Percentiles rank a stretch among this genome's conserved stretches.
phyloP scores from a whole-genome alignment of 2,329 filamentous ascomycete species.

The Neoscytalidium dimidiatum region DNA sequence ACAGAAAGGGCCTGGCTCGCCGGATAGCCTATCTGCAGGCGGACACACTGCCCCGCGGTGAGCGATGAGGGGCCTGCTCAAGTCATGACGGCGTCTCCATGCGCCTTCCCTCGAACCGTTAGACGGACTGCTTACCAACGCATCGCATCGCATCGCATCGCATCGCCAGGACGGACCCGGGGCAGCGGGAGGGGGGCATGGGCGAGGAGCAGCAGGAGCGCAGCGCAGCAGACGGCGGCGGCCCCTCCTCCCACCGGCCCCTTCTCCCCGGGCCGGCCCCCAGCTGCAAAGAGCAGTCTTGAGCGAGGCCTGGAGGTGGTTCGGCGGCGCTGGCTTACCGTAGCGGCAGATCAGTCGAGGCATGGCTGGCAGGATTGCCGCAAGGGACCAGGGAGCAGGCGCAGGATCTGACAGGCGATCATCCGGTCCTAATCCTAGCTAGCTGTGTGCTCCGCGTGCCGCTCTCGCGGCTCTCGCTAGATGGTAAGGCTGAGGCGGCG shows the following conservation, averaged over 20 bases:
- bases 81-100: not conserved
- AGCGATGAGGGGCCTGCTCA: not conserved
- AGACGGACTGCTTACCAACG: not conserved
- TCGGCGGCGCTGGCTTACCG: conserved; percentile 17
- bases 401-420: conserved; percentile 18
- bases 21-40: not conserved
- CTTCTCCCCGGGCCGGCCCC: not conserved
- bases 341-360: conserved; percentile 14
- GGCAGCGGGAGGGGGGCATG: not conserved
- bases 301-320: conserved; percentile 15
- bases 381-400: conserved; percentile 11
- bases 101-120: conserved; percentile 18
- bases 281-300: conserved; percentile 11
- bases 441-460: conserved; percentile 11
- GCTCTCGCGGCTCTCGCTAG: conserved; percentile 12
- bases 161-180: too few relatives aligned
- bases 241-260: not conserved
- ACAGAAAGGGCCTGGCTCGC: not conserved
- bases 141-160: too few relatives aligned
- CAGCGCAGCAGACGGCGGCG: not conserved
- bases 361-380: conserved; percentile 14
- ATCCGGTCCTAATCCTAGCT: conserved; percentile 14
- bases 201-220: not conserved
- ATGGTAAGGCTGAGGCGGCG: conserved; percentile 13
- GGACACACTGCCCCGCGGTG: conserved; percentile 3